Evolutionary conservation across 768 basidiomycete genomes (phyloP).

Genomic region (Lactifluus rugatus): DNA sequence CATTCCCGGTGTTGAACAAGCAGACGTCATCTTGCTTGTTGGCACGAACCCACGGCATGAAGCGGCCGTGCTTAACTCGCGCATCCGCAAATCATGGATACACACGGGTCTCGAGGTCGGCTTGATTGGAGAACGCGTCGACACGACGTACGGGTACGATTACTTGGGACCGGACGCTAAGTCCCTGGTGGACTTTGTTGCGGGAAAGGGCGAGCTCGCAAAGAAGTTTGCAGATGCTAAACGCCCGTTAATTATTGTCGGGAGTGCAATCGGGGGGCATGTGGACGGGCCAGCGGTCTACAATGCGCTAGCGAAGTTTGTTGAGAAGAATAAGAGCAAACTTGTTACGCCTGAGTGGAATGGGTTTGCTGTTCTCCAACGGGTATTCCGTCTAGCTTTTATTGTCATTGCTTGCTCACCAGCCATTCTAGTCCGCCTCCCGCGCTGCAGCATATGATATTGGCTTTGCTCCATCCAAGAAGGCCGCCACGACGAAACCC

Average conservation of each 20-base stretch:
- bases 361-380: conserved; percentile 86
- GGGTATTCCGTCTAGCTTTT: conserved; percentile 43
- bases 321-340: conserved; percentile 62
- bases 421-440: conserved; percentile 60
- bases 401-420: neutral
- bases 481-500: conserved; percentile 63
- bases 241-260: conserved; percentile 87
- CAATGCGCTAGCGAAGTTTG: conserved; percentile 68
- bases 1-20: conserved; percentile 82
- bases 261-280: conserved; percentile 79
- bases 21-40: conserved; percentile 86
- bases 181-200: conserved; percentile 65
- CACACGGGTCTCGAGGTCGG: conserved; percentile 81
- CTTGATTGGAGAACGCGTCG: conserved; percentile 81
- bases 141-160: conserved; percentile 89
- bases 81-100: conserved; percentile 91
- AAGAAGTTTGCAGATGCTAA: conserved; percentile 84
- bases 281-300: conserved; percentile 72
- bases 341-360: conserved; percentile 90
- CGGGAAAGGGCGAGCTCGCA: conserved; percentile 72
- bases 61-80: conserved; percentile 93
- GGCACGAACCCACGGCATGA: conserved; percentile 97
- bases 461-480: conserved; percentile 81
- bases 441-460: conserved; percentile 91
- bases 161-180: conserved; percentile 73